phyloP scores from a whole-genome alignment of 1,139 yeast genomes.

The Zygosaccharomyces sapae region DNA sequence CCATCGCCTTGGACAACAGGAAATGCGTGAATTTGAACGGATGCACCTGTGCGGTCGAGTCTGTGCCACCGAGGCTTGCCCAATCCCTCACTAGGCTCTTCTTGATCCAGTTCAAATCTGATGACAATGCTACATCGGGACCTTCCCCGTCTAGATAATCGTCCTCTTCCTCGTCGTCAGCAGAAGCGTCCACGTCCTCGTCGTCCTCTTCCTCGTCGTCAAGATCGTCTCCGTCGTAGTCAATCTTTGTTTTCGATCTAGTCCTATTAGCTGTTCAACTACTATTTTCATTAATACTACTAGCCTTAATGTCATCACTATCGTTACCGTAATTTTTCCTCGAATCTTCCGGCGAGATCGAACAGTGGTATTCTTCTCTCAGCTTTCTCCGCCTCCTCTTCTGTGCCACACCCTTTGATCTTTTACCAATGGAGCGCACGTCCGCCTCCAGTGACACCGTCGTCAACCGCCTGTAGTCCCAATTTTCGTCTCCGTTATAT shows the following conservation, averaged over 20 bases:
- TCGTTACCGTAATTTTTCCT: not conserved
- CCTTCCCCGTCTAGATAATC: conserved; percentile 11
- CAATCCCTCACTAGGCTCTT: conserved; percentile 64
- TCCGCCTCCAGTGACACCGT: conserved; percentile 88
- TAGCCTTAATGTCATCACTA: not conserved
- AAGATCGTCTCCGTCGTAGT: conserved; percentile 5
- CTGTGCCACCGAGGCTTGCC: conserved; percentile 78
- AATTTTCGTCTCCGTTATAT: conserved; percentile 74
- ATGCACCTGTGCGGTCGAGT: conserved; percentile 94
- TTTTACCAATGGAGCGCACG: conserved; percentile 39
- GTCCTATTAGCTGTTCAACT: conserved; percentile 1
- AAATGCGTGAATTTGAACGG: conserved; percentile 89
- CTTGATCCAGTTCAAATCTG: conserved; percentile 77
- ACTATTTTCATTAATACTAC: not conserved
- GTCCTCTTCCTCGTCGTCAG: conserved; percentile 4
- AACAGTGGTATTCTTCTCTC: conserved; percentile 5
- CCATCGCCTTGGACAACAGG: conserved; percentile 73
- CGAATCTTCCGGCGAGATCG: conserved; percentile 1
- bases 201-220: conserved; percentile 15
- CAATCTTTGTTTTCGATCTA: conserved; percentile 1
- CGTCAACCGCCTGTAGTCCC: conserved; percentile 90
- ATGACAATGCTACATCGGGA: conserved; percentile 46
- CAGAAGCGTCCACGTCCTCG: conserved; percentile 8
- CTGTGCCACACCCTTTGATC: conserved; percentile 3
- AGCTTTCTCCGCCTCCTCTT: conserved; percentile 6